Conservation (phyloP, 176 grass and related monocot species). For the Canna indica region DNA sequence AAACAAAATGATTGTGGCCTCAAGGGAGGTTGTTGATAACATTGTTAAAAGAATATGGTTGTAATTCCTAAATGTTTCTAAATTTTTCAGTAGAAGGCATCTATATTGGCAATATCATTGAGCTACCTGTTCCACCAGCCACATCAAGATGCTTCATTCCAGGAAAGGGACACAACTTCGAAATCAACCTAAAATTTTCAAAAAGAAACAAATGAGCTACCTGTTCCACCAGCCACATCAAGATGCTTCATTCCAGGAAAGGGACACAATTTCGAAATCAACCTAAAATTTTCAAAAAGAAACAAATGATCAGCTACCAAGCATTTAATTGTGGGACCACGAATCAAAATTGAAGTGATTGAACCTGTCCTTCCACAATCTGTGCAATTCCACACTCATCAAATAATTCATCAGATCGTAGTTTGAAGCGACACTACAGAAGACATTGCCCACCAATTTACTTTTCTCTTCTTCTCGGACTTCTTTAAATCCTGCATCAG, state of each 20-base stretch:
- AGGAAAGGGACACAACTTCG: constrained; percentile 74
- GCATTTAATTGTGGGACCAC: background rate
- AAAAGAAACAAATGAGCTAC: constrained; percentile 24
- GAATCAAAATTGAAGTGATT: background rate
- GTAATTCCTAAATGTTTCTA: background rate
- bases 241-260: constrained; percentile 97
- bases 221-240: constrained; percentile 89
- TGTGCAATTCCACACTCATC: constrained; percentile 76
- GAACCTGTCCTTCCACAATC: constrained; percentile 88
- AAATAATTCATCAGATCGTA: constrained; percentile 96
- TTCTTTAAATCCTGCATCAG: constrained; percentile 61
- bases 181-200: constrained; percentile 43
- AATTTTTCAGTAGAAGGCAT: background rate
- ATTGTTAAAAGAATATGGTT: background rate
- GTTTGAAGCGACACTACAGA: constrained; percentile 75
- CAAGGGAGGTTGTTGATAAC: background rate
- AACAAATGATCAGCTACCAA: background rate
- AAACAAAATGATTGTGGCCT: background rate
- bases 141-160: constrained; percentile 96
- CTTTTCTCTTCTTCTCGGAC: constrained; percentile 77
- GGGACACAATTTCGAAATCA: constrained; percentile 67
- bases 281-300: constrained; percentile 24
- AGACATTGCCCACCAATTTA: constrained; percentile 78
- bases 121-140: constrained; percentile 84
- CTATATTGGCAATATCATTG: background rate